Conservation (phyloP, 1,284 basidiomycete genomes). For the Trichosporon sp. region DNA sequence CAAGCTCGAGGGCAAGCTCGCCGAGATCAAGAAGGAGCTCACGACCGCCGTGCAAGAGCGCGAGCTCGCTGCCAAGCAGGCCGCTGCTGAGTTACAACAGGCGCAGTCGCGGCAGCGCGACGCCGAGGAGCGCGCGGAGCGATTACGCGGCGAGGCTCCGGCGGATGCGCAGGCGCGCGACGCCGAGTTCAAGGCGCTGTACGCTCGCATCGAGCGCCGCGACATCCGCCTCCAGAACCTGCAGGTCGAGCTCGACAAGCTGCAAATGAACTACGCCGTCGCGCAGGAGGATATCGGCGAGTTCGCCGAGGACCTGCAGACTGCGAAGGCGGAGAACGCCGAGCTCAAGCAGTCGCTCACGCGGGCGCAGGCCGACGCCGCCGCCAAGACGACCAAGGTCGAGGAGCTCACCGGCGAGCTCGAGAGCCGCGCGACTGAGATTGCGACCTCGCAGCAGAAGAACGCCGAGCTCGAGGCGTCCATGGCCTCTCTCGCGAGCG, state of each 20-base stretch:
- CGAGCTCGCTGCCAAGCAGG: neutral
- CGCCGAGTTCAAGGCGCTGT: slow-evolving; percentile 1
- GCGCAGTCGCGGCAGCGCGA: neutral
- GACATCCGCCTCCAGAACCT: slow-evolving; percentile 7
- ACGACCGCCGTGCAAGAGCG: neutral
- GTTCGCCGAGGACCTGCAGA: slow-evolving; percentile 2
- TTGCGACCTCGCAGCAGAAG: neutral
- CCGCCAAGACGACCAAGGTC: neutral
- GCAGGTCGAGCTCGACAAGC: slow-evolving; percentile 10
- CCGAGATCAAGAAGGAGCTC: slow-evolving; percentile 5
- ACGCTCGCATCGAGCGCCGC: slow-evolving; percentile 10
- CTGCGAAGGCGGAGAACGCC: neutral
- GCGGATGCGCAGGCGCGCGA: neutral
- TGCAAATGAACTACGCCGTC: slow-evolving; percentile 8
- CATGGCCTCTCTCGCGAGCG: neutral
- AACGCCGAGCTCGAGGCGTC: neutral
- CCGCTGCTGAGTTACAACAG: neutral
- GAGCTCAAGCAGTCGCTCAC: neutral
- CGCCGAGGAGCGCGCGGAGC: neutral
- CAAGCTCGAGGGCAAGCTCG: slow-evolving; percentile 10
- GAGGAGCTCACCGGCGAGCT: slow-evolving; percentile 8
- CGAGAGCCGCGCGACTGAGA: neutral
- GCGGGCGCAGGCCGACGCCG: neutral
- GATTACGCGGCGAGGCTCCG: neutral
- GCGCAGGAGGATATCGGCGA: slow-evolving; percentile 11